A percentile compares a stretch with the other conserved stretches of the same genome.
Evolutionary conservation across 306 rosid species (phyloP).

Genomic region (Heteromeles arbutifolia): DNA sequence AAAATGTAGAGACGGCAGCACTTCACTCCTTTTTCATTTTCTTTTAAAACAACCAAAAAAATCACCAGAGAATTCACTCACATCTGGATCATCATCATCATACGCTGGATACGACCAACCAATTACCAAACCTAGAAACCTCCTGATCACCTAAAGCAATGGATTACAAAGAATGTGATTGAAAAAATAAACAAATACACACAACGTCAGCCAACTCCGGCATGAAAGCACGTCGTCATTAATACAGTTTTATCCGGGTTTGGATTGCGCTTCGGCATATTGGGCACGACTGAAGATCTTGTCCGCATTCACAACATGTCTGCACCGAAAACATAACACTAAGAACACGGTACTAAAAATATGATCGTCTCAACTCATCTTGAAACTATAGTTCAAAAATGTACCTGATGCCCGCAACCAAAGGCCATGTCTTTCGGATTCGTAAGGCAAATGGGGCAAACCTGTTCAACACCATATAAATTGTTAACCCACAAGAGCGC

Average conservation of each 20-base stretch:
- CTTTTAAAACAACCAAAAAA: not conserved
- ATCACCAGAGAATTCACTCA: not conserved
- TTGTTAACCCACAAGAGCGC: not conserved
- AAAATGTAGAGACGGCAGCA: conserved; percentile 1
- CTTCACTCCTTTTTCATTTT: not conserved
- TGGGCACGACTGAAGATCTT: conserved; percentile 69
- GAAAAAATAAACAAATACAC: not conserved
- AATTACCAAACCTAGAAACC: not conserved
- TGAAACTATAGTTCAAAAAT: not conserved
- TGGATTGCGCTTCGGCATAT: conserved; percentile 66
- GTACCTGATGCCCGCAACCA: conserved; percentile 97
- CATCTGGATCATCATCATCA: not conserved
- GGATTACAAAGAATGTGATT: conserved; percentile 33
- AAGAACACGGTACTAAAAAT: not conserved
- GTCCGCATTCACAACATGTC: conserved; percentile 91
- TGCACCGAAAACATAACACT: conserved; percentile 25
- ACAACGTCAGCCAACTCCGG: not conserved
- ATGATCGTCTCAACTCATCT: not conserved
- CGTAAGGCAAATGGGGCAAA: conserved; percentile 78
- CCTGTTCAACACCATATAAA: conserved; percentile 40
- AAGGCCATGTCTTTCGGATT: conserved; percentile 89
- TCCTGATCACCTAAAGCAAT: not conserved
- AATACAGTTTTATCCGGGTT: conserved; percentile 79
- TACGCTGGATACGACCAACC: conserved; percentile 2
- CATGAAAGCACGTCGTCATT: conserved; percentile 5